A percentile compares a stretch with the other conserved stretches of the same genome.
These are phyloP conservation scores for Triticum turgidum DNA, from an alignment of 176 grass and related monocot species.

Conservation along the genomic window DNA sequence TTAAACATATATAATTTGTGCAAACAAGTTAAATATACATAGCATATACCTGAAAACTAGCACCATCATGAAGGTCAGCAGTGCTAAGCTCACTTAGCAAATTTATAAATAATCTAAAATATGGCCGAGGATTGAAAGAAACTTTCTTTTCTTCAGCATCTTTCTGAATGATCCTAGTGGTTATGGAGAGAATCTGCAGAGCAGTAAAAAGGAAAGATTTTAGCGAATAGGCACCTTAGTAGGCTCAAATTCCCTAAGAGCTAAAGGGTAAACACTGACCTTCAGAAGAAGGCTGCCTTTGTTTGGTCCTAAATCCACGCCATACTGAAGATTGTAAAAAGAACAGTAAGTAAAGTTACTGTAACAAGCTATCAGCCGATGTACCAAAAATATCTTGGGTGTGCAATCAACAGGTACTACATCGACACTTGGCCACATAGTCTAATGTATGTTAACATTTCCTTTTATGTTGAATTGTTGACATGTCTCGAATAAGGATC, in stretches of 20 bases:
- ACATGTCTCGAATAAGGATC: neutral
- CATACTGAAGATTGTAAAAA: conserved; percentile 52
- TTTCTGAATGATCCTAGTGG: conserved; percentile 71
- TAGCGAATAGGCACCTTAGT: neutral
- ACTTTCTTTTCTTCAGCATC: conserved; percentile 93
- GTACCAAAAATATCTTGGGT: neutral
- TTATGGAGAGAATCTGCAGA: conserved; percentile 72
- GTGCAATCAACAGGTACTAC: neutral
- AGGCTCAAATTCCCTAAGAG: neutral
- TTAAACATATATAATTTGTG: conserved; percentile 6
- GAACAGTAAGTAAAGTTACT: neutral
- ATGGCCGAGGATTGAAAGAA: conserved; percentile 79
- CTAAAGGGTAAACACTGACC: conserved; percentile 46
- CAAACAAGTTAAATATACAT: conserved; percentile 1
- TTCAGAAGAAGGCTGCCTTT: conserved; percentile 75
- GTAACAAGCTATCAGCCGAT: neutral
- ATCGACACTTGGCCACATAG: neutral
- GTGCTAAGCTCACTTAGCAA: conserved; percentile 82
- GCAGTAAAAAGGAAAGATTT: conserved; percentile 24
- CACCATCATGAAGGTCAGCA: conserved; percentile 60
- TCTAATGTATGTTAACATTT: neutral
- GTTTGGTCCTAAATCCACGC: conserved; percentile 64
- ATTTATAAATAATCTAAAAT: conserved; percentile 89
- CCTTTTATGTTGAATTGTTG: neutral
- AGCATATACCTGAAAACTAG: conserved; percentile 74